Conservation (phyloP, 108 stramenopile species). For the Conticribra guillardii region DNA sequence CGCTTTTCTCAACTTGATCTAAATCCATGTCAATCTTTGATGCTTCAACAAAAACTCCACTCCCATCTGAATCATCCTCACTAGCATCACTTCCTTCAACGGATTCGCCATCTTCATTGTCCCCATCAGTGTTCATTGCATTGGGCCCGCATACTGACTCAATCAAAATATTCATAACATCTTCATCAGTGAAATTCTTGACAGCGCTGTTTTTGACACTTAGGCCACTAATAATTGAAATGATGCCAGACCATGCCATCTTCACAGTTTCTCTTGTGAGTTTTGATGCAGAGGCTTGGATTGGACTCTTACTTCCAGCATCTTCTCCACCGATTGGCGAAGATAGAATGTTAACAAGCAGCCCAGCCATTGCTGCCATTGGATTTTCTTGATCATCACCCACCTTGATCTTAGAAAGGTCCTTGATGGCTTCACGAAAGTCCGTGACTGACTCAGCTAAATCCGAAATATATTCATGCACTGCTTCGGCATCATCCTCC, state of each 20-base stretch:
- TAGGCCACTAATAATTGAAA: conserved; percentile 29
- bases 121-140: conserved; percentile 48
- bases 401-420: conserved; percentile 1
- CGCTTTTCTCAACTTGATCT: conserved; percentile 46
- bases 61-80: no score
- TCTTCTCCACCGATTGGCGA: conserved; percentile 68
- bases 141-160: conserved; percentile 62
- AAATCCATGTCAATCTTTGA: conserved; percentile 39
- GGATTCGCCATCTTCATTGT: conserved; percentile 43
- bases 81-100: conserved; percentile 2
- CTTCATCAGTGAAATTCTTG: conserved; percentile 53
- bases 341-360: conserved; percentile 72
- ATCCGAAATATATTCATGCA: conserved; percentile 67
- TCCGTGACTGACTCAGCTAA: conserved; percentile 45
- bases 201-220: background rate
- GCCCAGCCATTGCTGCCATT: conserved; percentile 58
- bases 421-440: conserved; percentile 23
- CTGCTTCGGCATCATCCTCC: conserved; percentile 62
- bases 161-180: conserved; percentile 58
- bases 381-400: conserved; percentile 56
- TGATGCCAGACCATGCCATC: conserved; percentile 67
- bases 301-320: conserved; percentile 25
- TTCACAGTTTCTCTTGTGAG: conserved; percentile 76
- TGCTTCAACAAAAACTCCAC: conserved; percentile 19
- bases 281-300: conserved; percentile 70